These are phyloP conservation scores for Hyaloperonospora arabidopsidis DNA, from an alignment of 352 stramenopile genomes.

Conservation along the genomic window DNA sequence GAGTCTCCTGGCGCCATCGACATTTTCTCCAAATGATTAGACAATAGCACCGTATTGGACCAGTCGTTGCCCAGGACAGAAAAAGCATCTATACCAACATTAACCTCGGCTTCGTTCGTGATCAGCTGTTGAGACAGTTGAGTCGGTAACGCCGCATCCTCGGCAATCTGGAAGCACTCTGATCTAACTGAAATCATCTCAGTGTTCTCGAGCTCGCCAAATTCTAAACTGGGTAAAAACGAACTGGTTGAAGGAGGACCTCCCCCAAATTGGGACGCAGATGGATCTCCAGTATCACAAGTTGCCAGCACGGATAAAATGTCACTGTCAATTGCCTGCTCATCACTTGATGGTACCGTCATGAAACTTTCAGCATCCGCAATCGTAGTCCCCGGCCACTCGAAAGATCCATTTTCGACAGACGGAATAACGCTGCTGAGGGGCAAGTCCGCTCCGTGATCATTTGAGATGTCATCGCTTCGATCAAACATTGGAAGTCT, in stretches of 20 bases:
- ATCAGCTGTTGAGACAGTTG: constrained; percentile 7
- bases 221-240: constrained; percentile 28
- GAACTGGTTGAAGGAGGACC: constrained; percentile 16
- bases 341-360: constrained; percentile 38
- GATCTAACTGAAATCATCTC: constrained; percentile 34
- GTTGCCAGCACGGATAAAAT: constrained; percentile 63
- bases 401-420: constrained; percentile 20
- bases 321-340: constrained; percentile 67
- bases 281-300: constrained; percentile 33
- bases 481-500: constrained; percentile 25
- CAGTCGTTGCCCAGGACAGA: constrained; percentile 23
- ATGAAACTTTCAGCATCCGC: constrained; percentile 17
- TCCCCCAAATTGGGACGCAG: constrained; percentile 13
- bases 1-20: constrained; percentile 34
- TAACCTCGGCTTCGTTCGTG: constrained; percentile 18
- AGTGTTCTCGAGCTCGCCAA: constrained; percentile 24
- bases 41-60: constrained; percentile 40
- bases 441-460: constrained; percentile 22
- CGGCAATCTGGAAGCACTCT: constrained; percentile 42
- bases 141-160: constrained; percentile 9
- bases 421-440: constrained; percentile 5
- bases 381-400: constrained; percentile 26
- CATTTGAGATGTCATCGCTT: constrained; percentile 29
- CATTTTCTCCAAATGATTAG: constrained; percentile 61
- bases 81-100: constrained; percentile 23